Percentiles rank a stretch among this genome's conserved stretches.
Evolutionary conservation across 345 rosid genomes (phyloP).

Genomic region (Camelina laxa): DNA sequence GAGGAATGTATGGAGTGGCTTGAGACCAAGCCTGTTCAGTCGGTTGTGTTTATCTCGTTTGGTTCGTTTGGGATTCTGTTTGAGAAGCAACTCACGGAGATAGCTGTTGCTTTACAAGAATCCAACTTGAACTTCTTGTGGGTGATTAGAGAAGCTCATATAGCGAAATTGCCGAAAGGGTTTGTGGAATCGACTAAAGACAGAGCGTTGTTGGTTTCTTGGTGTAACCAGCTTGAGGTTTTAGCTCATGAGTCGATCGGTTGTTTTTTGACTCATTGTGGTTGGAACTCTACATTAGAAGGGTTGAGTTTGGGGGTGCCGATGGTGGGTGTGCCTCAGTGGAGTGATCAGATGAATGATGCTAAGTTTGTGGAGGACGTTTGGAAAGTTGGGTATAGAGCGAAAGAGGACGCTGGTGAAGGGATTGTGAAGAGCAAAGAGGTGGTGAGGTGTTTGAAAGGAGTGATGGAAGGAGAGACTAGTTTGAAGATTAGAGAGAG

Average conservation of each 20-base stretch:
- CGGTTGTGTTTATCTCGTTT: conserved; percentile 64
- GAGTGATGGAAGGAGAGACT: conserved; percentile 64
- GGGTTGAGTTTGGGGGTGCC: conserved; percentile 73
- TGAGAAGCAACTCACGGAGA: conserved; percentile 53
- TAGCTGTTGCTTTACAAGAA: conserved; percentile 56
- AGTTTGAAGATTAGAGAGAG: conserved; percentile 53
- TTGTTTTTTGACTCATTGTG: conserved; percentile 74
- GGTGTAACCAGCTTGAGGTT: conserved; percentile 78
- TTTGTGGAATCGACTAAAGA: conserved; percentile 53
- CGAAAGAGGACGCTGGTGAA: conserved; percentile 52
- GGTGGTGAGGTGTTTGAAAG: conserved; percentile 56
- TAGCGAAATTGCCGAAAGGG: conserved; percentile 50
- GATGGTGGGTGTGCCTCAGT: conserved; percentile 68
- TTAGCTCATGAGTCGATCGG: conserved; percentile 57
- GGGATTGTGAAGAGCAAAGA: conserved; percentile 66
- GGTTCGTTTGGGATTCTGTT: conserved; percentile 72
- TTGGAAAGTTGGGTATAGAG: conserved; percentile 70
- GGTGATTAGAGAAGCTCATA: conserved; percentile 67
- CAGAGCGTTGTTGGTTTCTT: conserved; percentile 54
- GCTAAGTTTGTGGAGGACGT: conserved; percentile 67
- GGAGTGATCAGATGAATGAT: conserved; percentile 71
- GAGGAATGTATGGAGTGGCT: conserved; percentile 74
- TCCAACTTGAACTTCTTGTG: conserved; percentile 61
- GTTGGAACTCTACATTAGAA: conserved; percentile 82
- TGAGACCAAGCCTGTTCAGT: conserved; percentile 49